phyloP scores from a whole-genome alignment of 1,284 basidiomycete species.

The Mycena sp. region DNA sequence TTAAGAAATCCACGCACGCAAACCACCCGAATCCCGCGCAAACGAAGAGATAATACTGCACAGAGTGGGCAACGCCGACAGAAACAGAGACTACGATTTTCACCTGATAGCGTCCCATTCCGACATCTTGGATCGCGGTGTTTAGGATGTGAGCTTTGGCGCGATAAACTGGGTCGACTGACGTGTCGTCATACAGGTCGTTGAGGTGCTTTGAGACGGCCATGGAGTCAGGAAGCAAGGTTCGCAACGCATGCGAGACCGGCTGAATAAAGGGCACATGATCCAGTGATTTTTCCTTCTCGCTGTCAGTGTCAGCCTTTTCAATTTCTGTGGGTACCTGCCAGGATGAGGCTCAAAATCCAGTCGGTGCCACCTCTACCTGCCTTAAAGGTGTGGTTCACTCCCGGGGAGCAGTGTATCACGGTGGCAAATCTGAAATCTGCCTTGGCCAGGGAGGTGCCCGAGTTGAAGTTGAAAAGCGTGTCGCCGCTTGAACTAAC shows the following conservation, averaged over 20 bases:
- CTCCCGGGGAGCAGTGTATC: conserved; percentile 18
- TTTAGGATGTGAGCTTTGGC: conserved; percentile 72
- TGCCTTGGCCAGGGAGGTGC: conserved; percentile 15
- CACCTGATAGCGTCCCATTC: conserved; percentile 79
- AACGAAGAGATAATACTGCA: conserved; percentile 60
- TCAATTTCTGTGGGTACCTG: too few species aligned
- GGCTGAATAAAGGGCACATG: too few species aligned
- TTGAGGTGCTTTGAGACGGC: conserved; percentile 9
- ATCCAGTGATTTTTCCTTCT: too few species aligned
- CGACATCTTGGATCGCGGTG: conserved; percentile 73
- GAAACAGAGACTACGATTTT: conserved; percentile 35
- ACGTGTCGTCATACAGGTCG: conserved; percentile 57
- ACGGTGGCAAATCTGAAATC: conserved; percentile 21
- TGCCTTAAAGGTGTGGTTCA: conserved; percentile 26
- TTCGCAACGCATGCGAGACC: too few species aligned
- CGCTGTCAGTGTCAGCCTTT: too few species aligned
- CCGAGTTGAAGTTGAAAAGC: not conserved
- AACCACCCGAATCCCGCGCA: conserved; percentile 76
- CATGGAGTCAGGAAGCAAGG: conserved; percentile 15
- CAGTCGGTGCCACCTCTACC: conserved; percentile 23
- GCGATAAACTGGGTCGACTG: conserved; percentile 69
- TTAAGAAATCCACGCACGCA: conserved; percentile 54
- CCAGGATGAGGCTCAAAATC: conserved; percentile 26
- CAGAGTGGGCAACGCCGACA: conserved; percentile 50
- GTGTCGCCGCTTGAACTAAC: conserved; percentile 14